Conservation (phyloP, 495 filamentous ascomycete genomes). For the Lasiosphaeria hispida region DNA sequence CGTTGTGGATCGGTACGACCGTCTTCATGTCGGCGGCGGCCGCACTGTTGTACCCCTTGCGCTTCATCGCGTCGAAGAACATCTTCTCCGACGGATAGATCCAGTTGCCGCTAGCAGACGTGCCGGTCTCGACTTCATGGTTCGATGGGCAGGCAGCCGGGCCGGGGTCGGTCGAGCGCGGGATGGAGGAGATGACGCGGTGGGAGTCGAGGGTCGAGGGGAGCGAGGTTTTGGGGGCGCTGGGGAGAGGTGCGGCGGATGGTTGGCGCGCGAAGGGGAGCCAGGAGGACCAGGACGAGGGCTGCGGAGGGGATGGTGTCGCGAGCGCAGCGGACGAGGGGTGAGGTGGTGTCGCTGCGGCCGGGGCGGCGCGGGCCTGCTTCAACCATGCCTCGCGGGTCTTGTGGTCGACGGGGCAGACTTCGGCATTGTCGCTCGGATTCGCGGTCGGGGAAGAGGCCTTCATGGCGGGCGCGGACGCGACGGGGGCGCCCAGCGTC, state of each 20-base stretch:
- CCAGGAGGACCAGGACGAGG: conserved; percentile 28
- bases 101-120: conserved; percentile 78
- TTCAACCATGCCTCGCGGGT: conserved; percentile 79
- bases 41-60: conserved; percentile 62
- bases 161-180: conserved; percentile 64
- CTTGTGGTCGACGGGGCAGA: conserved; percentile 85
- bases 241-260: conserved; percentile 20
- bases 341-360: conserved; percentile 4
- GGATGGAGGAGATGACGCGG: conserved; percentile 25
- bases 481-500: conserved; percentile 1
- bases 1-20: conserved; percentile 97
- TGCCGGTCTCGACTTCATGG: conserved; percentile 69
- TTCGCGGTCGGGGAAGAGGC: neutral
- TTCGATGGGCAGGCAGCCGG: conserved; percentile 57
- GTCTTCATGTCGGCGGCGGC: conserved; percentile 71
- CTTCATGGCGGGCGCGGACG: neutral
- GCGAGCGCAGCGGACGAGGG: neutral
- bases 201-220: conserved; percentile 28
- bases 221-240: conserved; percentile 16
- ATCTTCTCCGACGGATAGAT: conserved; percentile 93
- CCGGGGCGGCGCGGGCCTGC: conserved; percentile 35
- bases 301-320: neutral
- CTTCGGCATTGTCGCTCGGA: conserved; percentile 25
- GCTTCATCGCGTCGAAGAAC: conserved; percentile 93
- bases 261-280: conserved; percentile 29